A percentile compares a stretch with the other conserved stretches of the same genome.
phyloP scores from a whole-genome alignment of 805 yeast genomes.

The Metschnikowia baotianmanensis region DNA sequence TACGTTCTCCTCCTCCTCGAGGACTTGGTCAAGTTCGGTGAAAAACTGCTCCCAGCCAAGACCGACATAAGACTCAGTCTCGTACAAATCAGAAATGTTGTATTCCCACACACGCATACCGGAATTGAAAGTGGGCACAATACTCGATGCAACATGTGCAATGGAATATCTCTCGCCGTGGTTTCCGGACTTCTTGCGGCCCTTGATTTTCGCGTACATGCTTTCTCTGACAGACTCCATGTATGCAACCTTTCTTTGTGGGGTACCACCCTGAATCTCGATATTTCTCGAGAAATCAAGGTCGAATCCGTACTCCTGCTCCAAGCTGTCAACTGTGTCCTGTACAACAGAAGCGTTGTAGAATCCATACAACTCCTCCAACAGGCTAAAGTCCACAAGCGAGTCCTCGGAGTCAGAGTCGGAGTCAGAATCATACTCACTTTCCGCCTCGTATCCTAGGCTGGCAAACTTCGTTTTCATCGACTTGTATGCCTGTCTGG shows the following conservation, averaged over 20 bases:
- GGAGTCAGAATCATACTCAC: constrained; percentile 16
- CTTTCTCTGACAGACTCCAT: constrained; percentile 55
- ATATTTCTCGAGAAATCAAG: constrained; percentile 20
- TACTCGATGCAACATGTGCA: constrained; percentile 67
- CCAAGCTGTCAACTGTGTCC: constrained; percentile 16
- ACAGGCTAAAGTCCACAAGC: constrained; percentile 1
- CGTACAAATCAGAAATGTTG: constrained; percentile 57
- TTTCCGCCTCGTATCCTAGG: constrained; percentile 14
- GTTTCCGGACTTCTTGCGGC: constrained; percentile 41
- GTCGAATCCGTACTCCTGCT: constrained; percentile 11
- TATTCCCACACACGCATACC: constrained; percentile 86
- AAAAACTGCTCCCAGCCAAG: constrained; percentile 64
- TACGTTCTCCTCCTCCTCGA: neutral
- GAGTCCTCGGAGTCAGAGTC: constrained; percentile 8
- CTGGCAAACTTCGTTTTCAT: constrained; percentile 23
- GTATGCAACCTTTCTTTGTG: constrained; percentile 62
- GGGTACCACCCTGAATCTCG: constrained; percentile 57
- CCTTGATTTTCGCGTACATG: constrained; percentile 50
- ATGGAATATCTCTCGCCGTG: constrained; percentile 61
- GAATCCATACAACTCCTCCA: constrained; percentile 7
- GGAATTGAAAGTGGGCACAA: constrained; percentile 84
- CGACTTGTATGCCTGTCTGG: constrained; percentile 62
- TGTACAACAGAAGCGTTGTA: constrained; percentile 11
- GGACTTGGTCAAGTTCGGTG: constrained; percentile 19
- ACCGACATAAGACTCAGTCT: constrained; percentile 18